Evolutionary conservation across 2,329 filamentous ascomycete species (phyloP).

Genomic region (Colletotrichum tropicale): DNA sequence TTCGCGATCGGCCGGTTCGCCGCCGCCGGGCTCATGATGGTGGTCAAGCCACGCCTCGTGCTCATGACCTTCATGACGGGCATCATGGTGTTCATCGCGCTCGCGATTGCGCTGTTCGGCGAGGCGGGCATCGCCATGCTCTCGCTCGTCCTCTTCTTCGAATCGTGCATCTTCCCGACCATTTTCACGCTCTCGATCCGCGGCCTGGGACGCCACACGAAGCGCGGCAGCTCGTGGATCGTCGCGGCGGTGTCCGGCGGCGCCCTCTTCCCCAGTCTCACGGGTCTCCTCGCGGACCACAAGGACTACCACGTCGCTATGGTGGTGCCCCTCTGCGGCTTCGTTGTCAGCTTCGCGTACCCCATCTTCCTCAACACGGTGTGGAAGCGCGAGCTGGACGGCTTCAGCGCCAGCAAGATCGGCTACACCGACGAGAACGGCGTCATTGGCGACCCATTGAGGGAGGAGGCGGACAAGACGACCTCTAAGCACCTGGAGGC

Average conservation of each 20-base stretch:
- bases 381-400: conserved; percentile 15
- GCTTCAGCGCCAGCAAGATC: conserved; percentile 15
- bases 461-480: conserved; percentile 5
- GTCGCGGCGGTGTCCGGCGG: conserved; percentile 1
- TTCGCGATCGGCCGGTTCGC: conserved; percentile 65
- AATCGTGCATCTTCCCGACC: conserved; percentile 63
- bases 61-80: conserved; percentile 56
- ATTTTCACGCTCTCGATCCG: conserved; percentile 61
- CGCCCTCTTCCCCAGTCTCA: conserved; percentile 3
- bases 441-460: conserved; percentile 3
- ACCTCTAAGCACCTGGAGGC: conserved; percentile 11
- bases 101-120: conserved; percentile 55
- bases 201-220: conserved; percentile 60
- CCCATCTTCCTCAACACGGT: conserved; percentile 61
- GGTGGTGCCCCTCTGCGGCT: conserved; percentile 68
- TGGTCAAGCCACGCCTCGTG: conserved; percentile 59
- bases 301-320: conserved; percentile 51
- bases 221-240: conserved; percentile 49
- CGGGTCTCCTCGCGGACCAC: conserved; percentile 5
- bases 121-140: conserved; percentile 59
- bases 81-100: conserved; percentile 59
- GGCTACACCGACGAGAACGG: conserved; percentile 8
- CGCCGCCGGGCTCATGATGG: conserved; percentile 61
- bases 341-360: conserved; percentile 61
- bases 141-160: conserved; percentile 61